These are phyloP conservation scores for Neltuma alba DNA, from an alignment of 306 rosid species.

Conservation along the genomic window DNA sequence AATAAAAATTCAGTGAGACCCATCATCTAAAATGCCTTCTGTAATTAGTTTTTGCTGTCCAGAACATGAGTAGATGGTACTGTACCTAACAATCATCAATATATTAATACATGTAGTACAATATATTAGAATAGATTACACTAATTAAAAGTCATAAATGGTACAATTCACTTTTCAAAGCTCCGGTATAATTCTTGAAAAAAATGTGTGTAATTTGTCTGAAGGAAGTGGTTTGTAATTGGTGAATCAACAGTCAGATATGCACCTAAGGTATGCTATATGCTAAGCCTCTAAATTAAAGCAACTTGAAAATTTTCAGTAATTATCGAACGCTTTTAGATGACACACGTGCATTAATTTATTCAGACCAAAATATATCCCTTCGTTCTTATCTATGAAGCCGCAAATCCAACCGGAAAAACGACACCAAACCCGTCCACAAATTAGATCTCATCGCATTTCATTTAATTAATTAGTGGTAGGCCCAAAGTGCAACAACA, in stretches of 20 bases:
- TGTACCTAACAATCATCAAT: neutral
- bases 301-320: constrained; percentile 25
- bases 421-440: neutral
- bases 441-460: neutral
- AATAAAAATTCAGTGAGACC: neutral
- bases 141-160: neutral
- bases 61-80: neutral
- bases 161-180: neutral
- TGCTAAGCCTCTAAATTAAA: constrained; percentile 31
- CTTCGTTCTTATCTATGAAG: constrained; percentile 30
- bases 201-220: neutral
- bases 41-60: neutral
- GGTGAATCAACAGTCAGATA: constrained; percentile 35
- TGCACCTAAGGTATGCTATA: constrained; percentile 25
- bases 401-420: constrained; percentile 18
- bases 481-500: constrained; percentile 10
- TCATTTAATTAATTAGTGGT: neutral
- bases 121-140: neutral
- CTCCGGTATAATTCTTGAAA: neutral
- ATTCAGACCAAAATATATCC: neutral
- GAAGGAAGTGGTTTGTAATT: neutral
- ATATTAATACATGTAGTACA: neutral
- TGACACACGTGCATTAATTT: constrained; percentile 22
- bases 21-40: neutral
- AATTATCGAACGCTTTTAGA: constrained; percentile 19